These are phyloP conservation scores for Scedosporium aurantiacum DNA, from an alignment of 2,329 filamentous ascomycete species.

Conservation along the genomic window DNA sequence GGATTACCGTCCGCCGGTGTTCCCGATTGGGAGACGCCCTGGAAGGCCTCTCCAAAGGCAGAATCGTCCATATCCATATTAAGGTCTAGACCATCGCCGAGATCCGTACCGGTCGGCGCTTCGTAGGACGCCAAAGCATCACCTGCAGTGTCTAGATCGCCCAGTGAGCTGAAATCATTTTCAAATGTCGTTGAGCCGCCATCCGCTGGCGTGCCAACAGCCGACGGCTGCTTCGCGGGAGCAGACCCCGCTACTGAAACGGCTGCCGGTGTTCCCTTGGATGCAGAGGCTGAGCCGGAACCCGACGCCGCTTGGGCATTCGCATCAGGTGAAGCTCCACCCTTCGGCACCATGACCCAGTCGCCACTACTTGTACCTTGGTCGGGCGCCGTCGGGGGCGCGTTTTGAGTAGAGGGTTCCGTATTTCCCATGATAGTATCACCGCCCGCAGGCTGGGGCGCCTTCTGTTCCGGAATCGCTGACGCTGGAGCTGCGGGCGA, in stretches of 20 bases:
- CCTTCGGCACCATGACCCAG: conserved; percentile 66
- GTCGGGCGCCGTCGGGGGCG: conserved; percentile 32
- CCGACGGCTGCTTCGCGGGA: conserved; percentile 27
- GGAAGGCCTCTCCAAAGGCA: conserved; percentile 76
- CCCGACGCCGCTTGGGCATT: conserved; percentile 9
- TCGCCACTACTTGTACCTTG: conserved; percentile 48
- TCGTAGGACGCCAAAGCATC: conserved; percentile 60
- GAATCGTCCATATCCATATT: conserved; percentile 65
- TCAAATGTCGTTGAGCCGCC: conserved; percentile 28
- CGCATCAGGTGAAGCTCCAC: conserved; percentile 33
- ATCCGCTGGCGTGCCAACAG: conserved; percentile 32
- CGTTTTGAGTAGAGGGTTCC: conserved; percentile 22
- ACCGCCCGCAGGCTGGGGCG: conserved; percentile 11
- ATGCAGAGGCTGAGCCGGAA: neutral
- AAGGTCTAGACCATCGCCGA: conserved; percentile 46
- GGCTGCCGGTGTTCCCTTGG: conserved; percentile 1
- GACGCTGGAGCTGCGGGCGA: conserved; percentile 28
- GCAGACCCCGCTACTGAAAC: conserved; percentile 7
- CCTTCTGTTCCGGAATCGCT: conserved; percentile 13
- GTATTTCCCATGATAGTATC: conserved; percentile 45
- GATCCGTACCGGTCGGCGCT: conserved; percentile 30
- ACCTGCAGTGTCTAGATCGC: conserved; percentile 58
- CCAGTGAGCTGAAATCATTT: conserved; percentile 52
- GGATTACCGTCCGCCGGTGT: conserved; percentile 3
- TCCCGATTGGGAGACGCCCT: conserved; percentile 34